Conservation (phyloP, 75 land plant genomes). For the Azolla pinnata region DNA sequence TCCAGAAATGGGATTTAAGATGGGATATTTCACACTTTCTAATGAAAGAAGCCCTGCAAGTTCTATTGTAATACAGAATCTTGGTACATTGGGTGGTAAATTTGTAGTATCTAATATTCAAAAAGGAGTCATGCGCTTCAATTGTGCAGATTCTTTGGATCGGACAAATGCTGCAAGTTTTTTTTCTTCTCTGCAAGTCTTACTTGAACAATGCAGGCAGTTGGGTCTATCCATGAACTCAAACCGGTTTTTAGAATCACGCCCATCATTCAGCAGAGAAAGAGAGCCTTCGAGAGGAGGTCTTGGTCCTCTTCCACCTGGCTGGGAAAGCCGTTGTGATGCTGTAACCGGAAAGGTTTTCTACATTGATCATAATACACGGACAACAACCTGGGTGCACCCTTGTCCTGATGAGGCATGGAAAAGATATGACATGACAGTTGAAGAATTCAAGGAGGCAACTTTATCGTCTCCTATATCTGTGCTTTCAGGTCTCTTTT, state of each 20-base stretch:
- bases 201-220: conserved; percentile 80
- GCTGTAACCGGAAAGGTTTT: conserved; percentile 84
- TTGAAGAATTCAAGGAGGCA: conserved; percentile 80
- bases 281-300: conserved; percentile 36
- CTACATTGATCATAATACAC: conserved; percentile 89
- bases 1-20: conserved; percentile 47
- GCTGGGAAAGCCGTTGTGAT: conserved; percentile 93
- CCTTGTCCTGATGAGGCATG: conserved; percentile 96
- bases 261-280: conserved; percentile 17
- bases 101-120: conserved; percentile 59
- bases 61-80: conserved; percentile 43
- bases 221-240: conserved; percentile 70
- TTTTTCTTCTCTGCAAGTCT: conserved; percentile 88
- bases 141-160: conserved; percentile 96
- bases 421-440: conserved; percentile 84
- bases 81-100: conserved; percentile 37
- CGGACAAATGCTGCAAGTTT: conserved; percentile 98
- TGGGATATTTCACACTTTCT: conserved; percentile 58
- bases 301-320: conserved; percentile 79
- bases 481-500: conserved; percentile 67
- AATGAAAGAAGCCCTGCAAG: conserved; percentile 27
- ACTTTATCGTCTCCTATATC: conserved; percentile 64
- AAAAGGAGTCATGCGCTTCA: conserved; percentile 79
- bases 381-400: conserved; percentile 86
- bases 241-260: conserved; percentile 30